These are phyloP conservation scores for Pugionium cornutum DNA, from an alignment of 345 rosid genomes.

Conservation along the genomic window DNA sequence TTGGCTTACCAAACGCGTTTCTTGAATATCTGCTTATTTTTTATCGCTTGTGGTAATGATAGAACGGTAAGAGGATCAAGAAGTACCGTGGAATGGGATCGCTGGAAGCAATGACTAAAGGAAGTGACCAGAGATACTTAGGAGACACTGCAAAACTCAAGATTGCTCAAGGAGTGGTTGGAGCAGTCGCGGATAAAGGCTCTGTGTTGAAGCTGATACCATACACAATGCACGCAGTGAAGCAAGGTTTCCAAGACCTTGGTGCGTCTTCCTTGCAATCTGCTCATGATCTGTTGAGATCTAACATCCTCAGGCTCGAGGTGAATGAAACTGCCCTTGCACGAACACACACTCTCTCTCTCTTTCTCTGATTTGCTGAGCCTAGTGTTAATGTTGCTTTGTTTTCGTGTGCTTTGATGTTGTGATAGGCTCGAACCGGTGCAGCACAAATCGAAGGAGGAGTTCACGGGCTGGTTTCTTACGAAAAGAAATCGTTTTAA, in stretches of 20 bases:
- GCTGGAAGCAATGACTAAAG: constrained; percentile 95
- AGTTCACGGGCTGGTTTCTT: constrained; percentile 72
- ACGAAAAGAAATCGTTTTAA: constrained; percentile 60
- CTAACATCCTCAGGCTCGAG: constrained; percentile 82
- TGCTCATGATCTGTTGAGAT: constrained; percentile 73
- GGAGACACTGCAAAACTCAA: constrained; percentile 81
- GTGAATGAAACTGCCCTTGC: constrained; percentile 36
- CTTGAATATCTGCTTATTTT: not conserved
- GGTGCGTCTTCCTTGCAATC: constrained; percentile 78
- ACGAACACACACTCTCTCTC: not conserved
- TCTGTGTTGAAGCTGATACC: constrained; percentile 78
- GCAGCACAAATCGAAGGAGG: constrained; percentile 96
- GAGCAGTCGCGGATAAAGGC: constrained; percentile 95
- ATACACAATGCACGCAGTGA: constrained; percentile 94
- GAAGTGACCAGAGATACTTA: constrained; percentile 88
- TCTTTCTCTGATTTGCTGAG: not conserved
- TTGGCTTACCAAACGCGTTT: not conserved
- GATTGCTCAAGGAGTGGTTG: constrained; percentile 99
- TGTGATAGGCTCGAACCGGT: constrained; percentile 71
- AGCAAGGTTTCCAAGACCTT: constrained; percentile 97
- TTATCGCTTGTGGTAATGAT: constrained; percentile 20
- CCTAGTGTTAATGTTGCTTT: constrained; percentile 14
- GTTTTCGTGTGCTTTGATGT: constrained; percentile 11
- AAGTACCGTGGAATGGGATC: constrained; percentile 98
- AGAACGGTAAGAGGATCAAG: constrained; percentile 68